Base-by-base conservation (phyloP, 208 protist species). In the Acanthamoeba lenticulata region DNA sequence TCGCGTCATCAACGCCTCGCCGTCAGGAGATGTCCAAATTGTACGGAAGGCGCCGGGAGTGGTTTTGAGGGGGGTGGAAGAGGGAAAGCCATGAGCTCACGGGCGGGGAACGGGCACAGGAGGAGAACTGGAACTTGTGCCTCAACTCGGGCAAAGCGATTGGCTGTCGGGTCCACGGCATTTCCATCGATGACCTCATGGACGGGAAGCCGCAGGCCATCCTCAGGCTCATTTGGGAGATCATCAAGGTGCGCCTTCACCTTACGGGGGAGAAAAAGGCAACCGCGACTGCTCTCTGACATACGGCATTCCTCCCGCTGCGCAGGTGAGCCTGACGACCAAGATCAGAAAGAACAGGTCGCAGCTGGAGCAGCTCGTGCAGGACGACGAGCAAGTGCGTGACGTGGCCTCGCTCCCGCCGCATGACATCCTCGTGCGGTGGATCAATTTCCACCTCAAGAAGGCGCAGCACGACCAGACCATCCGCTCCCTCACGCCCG, bases 101-200 rank as follows among this genome's bases (percentile, higher is more conserved):
- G 5, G 47, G 5, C 15, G 47, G 47, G 47, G 9, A 55, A 55
- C 24, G 15, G 38, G 13, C 19, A 0, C 9, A 91, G 57, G 85
- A 72, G 85, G 85, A 91, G 85, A 91, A 91, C 85, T 91, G 85
- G 85, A 91, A 91, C 38, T 52, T 91, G 55, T 91, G 85, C 85
- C 36, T 91, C 19, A 91, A 91, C 27, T 91, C 85, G 36, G 85
- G 85, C 85, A 91, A 91, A 32, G 85, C 85, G 6, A 91, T 91
- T 52, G 85, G 85, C 32, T 91, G 85, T 24, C 85, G 85, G 5
- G 55, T 91, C 27, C 65, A 69, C 27, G 55, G 57, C 7, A 91
- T 91, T 24, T 91, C 85, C 85, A 91, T 91, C 13, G 85, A 91
- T 47, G 85, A 91, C 40, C 85, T 91, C 38, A 62, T 91, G 0